Evolutionary conservation across 306 rosid species (phyloP), one percentile per base, ranked within the genome.

Genomic region (Quercus ilex): DNA sequence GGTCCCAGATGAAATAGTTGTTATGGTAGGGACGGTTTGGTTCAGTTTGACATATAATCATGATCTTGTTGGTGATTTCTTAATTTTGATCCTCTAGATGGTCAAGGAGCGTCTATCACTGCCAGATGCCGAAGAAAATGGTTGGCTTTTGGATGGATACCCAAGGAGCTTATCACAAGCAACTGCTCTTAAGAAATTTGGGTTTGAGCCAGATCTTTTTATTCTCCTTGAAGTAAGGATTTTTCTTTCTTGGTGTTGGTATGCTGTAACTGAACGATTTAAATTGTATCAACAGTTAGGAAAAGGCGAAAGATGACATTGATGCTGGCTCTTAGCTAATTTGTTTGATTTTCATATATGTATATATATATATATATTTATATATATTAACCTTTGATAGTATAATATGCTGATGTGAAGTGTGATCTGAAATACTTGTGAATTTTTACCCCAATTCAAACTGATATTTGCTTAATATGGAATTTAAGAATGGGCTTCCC

Each of bases 101-200:
- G 98, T 95, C 69, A 95, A 87, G 79, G 97, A 91, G 21, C 93
- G 98, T 65, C 87, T 95, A 77, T 85, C 55, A 52, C 82, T 84
- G 80, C 90, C 92, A 12, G 98, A 95, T 78, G 80, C 99, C 81
- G 81, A 20, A 53, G 71, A 89, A 63, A 82, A 87, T 73, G 99
- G 99, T 62, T 95, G 99, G 99, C 99, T 93, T 77, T 84, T 95
- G 78, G 98, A 95, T 85, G 99, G 99, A 28, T 93, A 91, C 76
- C 99, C 99, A 68, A 89, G 99, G 88, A 95, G 99, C 90, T 84
- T 84, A 58, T 93, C 97, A 5, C 99, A 95, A 85, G 98, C 99
- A 80, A 71, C 71, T 81, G 94, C 97, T 20, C 92, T 95, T 4
- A 74, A 87, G 72, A 71, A 78, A 73, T 80, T 84, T 31, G 98